Base-by-base conservation (phyloP, 2,329 filamentous ascomycete species). In the Epicoccum sorghinum region DNA sequence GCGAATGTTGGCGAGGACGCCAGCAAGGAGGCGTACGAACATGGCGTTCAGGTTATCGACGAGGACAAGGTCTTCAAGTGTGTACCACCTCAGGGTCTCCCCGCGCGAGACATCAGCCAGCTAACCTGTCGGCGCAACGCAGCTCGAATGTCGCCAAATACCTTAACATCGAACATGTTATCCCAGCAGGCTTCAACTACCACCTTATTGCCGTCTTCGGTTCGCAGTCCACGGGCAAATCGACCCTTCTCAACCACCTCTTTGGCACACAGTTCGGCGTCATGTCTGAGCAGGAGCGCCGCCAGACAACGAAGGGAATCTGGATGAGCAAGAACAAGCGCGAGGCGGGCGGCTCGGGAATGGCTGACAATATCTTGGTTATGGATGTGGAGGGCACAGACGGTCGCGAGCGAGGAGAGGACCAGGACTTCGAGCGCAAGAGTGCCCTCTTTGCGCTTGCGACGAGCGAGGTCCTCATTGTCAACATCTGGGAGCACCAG, bases 331-430 rank as follows among this genome's bases (percentile, higher is more conserved):
- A 96, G 81, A 98, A 98, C 78, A 96, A 96, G 80, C 79, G 80
- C 25, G 74, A 77, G 47, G 75, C 77, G 38, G 73, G 71, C 7
- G 75, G 79, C 52, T 68, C 67, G 61, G 81, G 80, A 61, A 97
- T 98, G 92, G 93, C 93, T 49, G 91, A 96, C 69, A 99, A 99
- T 76, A 97, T 99, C 68, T 81, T 99, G 59, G 95, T 99, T 66
- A 99, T 99, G 95, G 95, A 99, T 72, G 95, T 99, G 38, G 95
- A 99, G 77, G 95, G 95, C 64, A 98, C 95, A 9, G 95, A 99
- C 74, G 95, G 95, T 47, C 87, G 95, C 64, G 95, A 99, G 79
- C 85, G 95, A 63, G 95, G 95, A 61, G 95, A 99, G 76, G 95
- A 99, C 73, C 95, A 99, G 77, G 95, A 99, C 74, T 99, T 99